phyloP scores from a whole-genome alignment of 768 basidiomycete genomes.

The Termitomyces bulborhizus region DNA sequence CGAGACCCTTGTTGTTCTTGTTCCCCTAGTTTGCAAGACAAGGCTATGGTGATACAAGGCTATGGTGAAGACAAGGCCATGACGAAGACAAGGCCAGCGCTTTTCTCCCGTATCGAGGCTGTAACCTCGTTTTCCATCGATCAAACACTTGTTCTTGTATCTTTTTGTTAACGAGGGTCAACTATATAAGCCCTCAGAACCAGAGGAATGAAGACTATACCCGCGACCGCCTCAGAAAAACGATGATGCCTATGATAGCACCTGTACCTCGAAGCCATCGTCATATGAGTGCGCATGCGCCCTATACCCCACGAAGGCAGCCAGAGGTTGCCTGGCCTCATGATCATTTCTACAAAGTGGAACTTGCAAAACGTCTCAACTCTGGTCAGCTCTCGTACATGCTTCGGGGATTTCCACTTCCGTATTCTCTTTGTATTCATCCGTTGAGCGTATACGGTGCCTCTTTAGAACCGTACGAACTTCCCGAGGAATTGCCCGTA shows the following conservation, averaged over 20 bases:
- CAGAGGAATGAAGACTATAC: background rate
- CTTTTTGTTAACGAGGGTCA: conserved; percentile 1
- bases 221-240: background rate
- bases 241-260: conserved; percentile 6
- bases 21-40: conserved; percentile 1
- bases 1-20: conserved; percentile 14
- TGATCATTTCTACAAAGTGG: conserved; percentile 18
- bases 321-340: conserved; percentile 1
- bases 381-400: conserved; percentile 23
- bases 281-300: conserved; percentile 2
- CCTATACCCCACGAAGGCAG: conserved; percentile 4
- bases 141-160: conserved; percentile 13
- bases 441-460: conserved; percentile 16
- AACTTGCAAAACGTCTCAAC: conserved; percentile 26
- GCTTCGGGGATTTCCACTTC: conserved; percentile 33
- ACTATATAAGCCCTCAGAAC: conserved; percentile 7
- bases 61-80: background rate
- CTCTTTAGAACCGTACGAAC: conserved; percentile 30
- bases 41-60: background rate
- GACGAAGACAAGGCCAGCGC: conserved; percentile 6
- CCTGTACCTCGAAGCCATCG: conserved; percentile 1
- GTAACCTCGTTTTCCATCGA: conserved; percentile 8
- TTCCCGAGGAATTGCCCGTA: conserved; percentile 22
- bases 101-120: conserved; percentile 9
- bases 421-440: conserved; percentile 13